These are phyloP conservation scores for Epithele typhae DNA, from an alignment of 768 basidiomycete genomes.

Conservation along the genomic window DNA sequence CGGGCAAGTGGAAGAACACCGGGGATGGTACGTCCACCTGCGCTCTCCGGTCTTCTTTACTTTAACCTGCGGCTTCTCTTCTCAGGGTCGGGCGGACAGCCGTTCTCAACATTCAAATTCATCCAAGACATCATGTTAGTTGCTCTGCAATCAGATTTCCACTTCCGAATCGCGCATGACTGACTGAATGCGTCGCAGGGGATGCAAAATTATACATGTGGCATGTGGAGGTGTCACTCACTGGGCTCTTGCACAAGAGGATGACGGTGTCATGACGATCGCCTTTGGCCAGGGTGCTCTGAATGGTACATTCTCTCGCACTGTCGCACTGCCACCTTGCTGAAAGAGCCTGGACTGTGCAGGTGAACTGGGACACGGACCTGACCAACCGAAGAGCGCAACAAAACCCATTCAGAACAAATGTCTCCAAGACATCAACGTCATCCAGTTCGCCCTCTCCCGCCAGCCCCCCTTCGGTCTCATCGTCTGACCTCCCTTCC, in stretches of 20 bases:
- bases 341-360: no score
- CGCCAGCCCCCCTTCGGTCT: no score
- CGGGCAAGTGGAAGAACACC: slow-evolving; percentile 92
- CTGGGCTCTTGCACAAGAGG: slow-evolving; percentile 73
- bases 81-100: slow-evolving; percentile 83
- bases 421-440: slow-evolving; percentile 72
- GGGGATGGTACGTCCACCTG: slow-evolving; percentile 69
- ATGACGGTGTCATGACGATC: slow-evolving; percentile 75
- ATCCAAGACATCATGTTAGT: slow-evolving; percentile 57
- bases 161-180: background rate
- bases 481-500: no score
- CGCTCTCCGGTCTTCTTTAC: background rate
- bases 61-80: background rate
- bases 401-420: slow-evolving; percentile 75
- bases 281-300: slow-evolving; percentile 84
- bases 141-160: background rate
- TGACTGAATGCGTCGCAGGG: slow-evolving; percentile 39
- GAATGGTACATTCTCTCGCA: slow-evolving; percentile 51
- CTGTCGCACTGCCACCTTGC: no score
- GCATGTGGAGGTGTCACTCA: slow-evolving; percentile 87
- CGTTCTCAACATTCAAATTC: slow-evolving; percentile 81
- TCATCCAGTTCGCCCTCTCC: slow-evolving; percentile 56
- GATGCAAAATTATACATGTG: slow-evolving; percentile 69
- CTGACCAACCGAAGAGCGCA: slow-evolving; percentile 78
- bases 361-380: slow-evolving; percentile 81